These are phyloP conservation scores for Aspergillus neoniger DNA, from an alignment of 2,329 filamentous ascomycete genomes.

Conservation along the genomic window DNA sequence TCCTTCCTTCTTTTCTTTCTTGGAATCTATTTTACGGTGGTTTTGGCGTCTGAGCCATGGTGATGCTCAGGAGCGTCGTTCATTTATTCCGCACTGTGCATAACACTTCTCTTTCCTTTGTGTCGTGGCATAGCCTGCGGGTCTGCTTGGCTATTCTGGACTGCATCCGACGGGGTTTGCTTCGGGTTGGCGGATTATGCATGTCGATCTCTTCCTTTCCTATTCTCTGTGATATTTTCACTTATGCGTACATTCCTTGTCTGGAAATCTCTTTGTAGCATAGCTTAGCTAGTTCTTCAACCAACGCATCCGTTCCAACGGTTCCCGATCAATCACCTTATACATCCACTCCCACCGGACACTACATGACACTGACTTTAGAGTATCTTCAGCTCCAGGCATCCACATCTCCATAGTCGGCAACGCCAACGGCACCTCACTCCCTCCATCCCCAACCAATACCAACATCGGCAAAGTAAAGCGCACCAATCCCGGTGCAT, in stretches of 20 bases:
- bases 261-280: slow-evolving; percentile 27
- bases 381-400: slow-evolving; percentile 14
- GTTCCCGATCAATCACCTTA: slow-evolving; percentile 41
- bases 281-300: slow-evolving; percentile 28
- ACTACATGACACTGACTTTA: slow-evolving; percentile 19
- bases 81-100: slow-evolving; percentile 6
- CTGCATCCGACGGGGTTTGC: slow-evolving; percentile 11
- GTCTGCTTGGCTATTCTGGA: slow-evolving; percentile 11
- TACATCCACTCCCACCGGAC: slow-evolving; percentile 44
- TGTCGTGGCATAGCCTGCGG: slow-evolving; percentile 3
- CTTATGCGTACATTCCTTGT: slow-evolving; percentile 11
- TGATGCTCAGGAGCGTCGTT: slow-evolving; percentile 13
- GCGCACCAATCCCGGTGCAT: slow-evolving; percentile 40
- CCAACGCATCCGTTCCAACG: slow-evolving; percentile 35
- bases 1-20: slow-evolving; percentile 12
- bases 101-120: background rate
- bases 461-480: slow-evolving; percentile 47
- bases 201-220: background rate
- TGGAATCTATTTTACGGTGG: slow-evolving; percentile 4
- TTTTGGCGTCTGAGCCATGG: slow-evolving; percentile 17
- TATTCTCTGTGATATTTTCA: slow-evolving; percentile 11
- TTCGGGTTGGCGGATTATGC: slow-evolving; percentile 6
- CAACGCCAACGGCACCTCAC: slow-evolving; percentile 26
- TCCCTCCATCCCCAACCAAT: slow-evolving; percentile 1
- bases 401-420: slow-evolving; percentile 32